Percentiles rank a stretch among this genome's conserved stretches.
phyloP scores from a whole-genome alignment of 2,329 filamentous ascomycete genomes.

The Phaeosphaeriaceae sp. region DNA sequence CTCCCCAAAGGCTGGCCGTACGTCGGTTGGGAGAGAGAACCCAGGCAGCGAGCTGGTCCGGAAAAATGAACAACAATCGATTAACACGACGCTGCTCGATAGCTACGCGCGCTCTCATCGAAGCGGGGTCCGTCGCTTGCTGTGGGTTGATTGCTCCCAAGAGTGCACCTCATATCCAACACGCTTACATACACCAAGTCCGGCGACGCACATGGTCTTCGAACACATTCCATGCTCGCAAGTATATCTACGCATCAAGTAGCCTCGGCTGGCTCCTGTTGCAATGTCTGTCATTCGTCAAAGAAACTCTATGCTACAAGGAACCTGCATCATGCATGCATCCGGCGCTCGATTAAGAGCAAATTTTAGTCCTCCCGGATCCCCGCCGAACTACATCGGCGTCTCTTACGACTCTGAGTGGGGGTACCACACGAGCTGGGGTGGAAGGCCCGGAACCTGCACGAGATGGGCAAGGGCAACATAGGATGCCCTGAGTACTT shows the following conservation, averaged over 20 bases:
- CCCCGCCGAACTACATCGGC: background rate
- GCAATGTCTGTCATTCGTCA: background rate
- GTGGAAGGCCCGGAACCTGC: background rate
- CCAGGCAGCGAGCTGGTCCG: constrained; percentile 27
- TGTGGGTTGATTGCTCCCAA: background rate
- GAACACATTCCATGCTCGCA: background rate
- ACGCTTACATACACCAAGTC: background rate
- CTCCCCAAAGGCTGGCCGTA: constrained; percentile 70
- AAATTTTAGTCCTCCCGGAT: background rate
- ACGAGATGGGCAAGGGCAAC: background rate
- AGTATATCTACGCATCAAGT: background rate
- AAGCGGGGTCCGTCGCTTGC: background rate
- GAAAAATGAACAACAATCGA: constrained; percentile 17
- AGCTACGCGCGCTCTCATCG: background rate
- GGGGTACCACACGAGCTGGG: background rate
- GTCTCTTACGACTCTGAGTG: background rate
- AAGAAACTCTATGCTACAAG: background rate
- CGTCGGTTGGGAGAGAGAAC: constrained; percentile 60
- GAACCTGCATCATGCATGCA: background rate
- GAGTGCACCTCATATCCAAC: background rate
- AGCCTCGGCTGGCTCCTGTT: background rate
- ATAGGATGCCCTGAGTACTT: background rate
- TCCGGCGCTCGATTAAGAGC: background rate
- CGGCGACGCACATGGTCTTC: background rate
- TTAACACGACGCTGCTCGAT: background rate